Evolutionary conservation across 257 asterid genomes (phyloP).

Genomic region (Striga asiatica): DNA sequence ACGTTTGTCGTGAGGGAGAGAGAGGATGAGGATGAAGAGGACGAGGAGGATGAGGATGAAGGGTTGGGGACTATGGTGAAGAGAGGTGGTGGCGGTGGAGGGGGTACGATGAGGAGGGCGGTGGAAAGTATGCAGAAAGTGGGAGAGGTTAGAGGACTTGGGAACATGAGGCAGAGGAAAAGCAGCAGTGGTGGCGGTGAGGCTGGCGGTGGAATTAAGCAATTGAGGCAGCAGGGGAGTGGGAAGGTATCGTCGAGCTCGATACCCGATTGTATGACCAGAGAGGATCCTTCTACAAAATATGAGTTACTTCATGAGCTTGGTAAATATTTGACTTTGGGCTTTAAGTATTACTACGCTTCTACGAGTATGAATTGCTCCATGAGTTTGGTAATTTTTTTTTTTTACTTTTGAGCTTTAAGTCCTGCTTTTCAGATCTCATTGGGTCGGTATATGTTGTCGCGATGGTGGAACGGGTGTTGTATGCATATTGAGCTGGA

Average conservation of each 20-base stretch:
- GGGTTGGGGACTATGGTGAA: conserved; percentile 70
- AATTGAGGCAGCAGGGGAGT: conserved; percentile 45
- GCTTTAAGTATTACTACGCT: too few species aligned
- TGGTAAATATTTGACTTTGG: too few species aligned
- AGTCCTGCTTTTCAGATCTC: conserved; percentile 3
- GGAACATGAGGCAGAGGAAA: conserved; percentile 45
- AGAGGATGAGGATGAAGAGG: conserved; percentile 29
- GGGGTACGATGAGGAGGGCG: conserved; percentile 79
- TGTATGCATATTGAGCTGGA: neutral
- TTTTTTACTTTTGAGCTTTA: conserved; percentile 8
- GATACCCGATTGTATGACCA: conserved; percentile 61
- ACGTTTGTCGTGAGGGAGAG: conserved; percentile 74
- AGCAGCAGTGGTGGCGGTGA: conserved; percentile 24
- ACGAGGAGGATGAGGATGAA: conserved; percentile 44
- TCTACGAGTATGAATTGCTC: conserved; percentile 77
- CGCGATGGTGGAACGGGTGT: neutral
- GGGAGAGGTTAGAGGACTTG: conserved; percentile 49
- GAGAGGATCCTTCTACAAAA: conserved; percentile 86
- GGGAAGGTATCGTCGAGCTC: conserved; percentile 76
- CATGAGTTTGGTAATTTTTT: conserved; percentile 88
- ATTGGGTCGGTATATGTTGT: neutral
- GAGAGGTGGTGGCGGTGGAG: conserved; percentile 45
- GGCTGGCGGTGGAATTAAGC: conserved; percentile 26
- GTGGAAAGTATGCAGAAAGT: conserved; percentile 92
- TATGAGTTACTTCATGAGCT: conserved; percentile 94